Evolutionary conservation across 495 filamentous ascomycete species (phyloP), one percentile per base, ranked within the genome.

Genomic region (Aeminium ludgeri): DNA sequence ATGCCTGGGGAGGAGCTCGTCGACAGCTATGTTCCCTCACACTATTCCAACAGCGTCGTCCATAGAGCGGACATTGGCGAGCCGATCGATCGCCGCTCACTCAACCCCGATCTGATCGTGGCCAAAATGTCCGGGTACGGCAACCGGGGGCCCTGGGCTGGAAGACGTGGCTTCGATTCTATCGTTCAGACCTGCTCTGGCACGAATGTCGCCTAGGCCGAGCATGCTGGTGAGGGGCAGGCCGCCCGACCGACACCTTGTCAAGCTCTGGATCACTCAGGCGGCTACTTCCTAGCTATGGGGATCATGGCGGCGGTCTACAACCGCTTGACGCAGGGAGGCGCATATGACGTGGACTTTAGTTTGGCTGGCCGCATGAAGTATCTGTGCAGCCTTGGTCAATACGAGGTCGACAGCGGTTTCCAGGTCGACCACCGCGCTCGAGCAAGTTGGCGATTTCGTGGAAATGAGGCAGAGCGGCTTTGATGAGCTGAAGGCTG

Each of bases 351-450:
- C 19, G 50, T 58, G 12, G 17, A 58, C 10, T 53, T 58, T 13
- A 59, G 57, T 10, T 47, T 65, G 12, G 60, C 59, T 8, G 57
- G 46, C 1, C 36, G 42, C 5, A 49, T 46, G 52, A 53, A 57
- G 34, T 55, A 53, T 40, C 44, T 57, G 19, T 33, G 55, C n/a
- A 48, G 43, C 27, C 34, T 57, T 15, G 49, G 52, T 10, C 55
- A 51, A 31, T 38, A 44, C 15, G 25, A 36, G 3, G 52, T 38
- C 12, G 45, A 43, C 16, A 27, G 18, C 5, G 45, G 44, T n/a
- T 53, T 46, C 13, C 44, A 31, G 1, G 20, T 36, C 39, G n/a
- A 27, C 16, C 27, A 51, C 27, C 44, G 16, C 28, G 18, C 23
- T 36, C 1, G 45, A 45, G 11, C 45, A 49, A 6, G 43, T 53